A percentile compares a stretch with the other conserved stretches of the same genome.
These are phyloP conservation scores for Rhodosporidiobolus odoratus DNA, from an alignment of 768 basidiomycete genomes.

Conservation along the genomic window DNA sequence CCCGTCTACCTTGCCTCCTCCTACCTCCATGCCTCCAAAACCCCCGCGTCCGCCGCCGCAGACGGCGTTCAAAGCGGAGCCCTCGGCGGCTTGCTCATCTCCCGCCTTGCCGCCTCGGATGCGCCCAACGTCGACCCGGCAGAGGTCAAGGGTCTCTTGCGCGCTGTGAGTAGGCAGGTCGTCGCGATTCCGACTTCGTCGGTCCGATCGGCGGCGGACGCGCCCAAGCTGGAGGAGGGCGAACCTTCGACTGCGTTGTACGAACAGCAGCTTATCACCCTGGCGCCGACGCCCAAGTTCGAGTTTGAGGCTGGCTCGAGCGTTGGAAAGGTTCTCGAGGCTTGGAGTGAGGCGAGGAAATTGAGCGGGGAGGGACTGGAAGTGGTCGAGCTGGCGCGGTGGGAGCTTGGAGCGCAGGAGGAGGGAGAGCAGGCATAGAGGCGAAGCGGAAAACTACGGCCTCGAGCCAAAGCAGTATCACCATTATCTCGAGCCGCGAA, in stretches of 20 bases:
- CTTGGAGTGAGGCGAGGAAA: slow-evolving; percentile 58
- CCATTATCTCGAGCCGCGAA: not conserved
- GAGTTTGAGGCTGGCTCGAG: slow-evolving; percentile 39
- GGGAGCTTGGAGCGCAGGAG: slow-evolving; percentile 49
- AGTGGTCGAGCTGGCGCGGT: slow-evolving; percentile 44
- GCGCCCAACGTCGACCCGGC: slow-evolving; percentile 38
- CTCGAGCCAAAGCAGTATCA: slow-evolving; percentile 2
- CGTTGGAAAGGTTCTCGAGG: slow-evolving; percentile 50
- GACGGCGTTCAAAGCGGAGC: slow-evolving; percentile 52
- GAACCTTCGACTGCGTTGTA: slow-evolving; percentile 59
- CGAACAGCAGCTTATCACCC: slow-evolving; percentile 62
- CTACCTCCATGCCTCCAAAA: slow-evolving; percentile 51
- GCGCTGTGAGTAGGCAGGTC: slow-evolving; percentile 75
- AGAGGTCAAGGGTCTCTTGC: slow-evolving; percentile 57
- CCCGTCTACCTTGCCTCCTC: slow-evolving; percentile 36
- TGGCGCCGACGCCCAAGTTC: slow-evolving; percentile 26
- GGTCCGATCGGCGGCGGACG: slow-evolving; percentile 38
- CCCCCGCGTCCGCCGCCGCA: slow-evolving; percentile 58
- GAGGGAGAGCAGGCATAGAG: slow-evolving; percentile 23
- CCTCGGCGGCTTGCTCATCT: slow-evolving; percentile 52
- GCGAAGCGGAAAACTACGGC: not conserved
- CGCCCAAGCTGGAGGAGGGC: slow-evolving; percentile 42
- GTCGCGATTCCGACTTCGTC: slow-evolving; percentile 67
- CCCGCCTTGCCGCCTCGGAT: slow-evolving; percentile 49
- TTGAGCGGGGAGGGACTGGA: slow-evolving; percentile 48